Base-by-base conservation (phyloP, 2,329 filamentous ascomycete species). In the Monosporascus sp. region DNA sequence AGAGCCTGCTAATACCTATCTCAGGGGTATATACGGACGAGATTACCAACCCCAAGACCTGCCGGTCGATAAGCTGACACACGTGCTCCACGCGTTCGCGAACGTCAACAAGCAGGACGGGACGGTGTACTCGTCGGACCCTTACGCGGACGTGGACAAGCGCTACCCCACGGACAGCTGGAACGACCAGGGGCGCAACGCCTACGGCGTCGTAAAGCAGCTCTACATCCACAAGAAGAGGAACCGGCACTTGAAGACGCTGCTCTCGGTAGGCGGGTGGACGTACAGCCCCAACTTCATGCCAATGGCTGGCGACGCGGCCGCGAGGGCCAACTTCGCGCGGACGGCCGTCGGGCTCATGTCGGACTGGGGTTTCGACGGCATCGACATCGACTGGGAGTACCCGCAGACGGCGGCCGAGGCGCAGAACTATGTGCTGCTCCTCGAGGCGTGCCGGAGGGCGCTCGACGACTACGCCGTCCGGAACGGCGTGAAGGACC, bases 181-280 rank as follows among this genome's bases (percentile, higher is more conserved):
- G 76, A 77, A 77, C 50, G 57, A 56, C 35, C 36, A 31, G 2
- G 74, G 82, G 5, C 82, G 74, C 54, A 90, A 93, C 64, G 82
- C 85, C 49, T 91, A 90, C 63, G 90, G 90, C 41, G 87, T 83
- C 64, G 70, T 90, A 57, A 91, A 91, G 72, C 88, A 93, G 66
- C 74, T 95, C 1, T 89, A 80, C 67, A 70, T 89, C 1, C 77
- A 88, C 50, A 95, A 95, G 76, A 86, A 90, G 71, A 73, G 78
- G 60, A 83, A 95, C 67, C 83, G 89, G 20, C 82, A 88, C 50
- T 71, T 95, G 53, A 95, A 95, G 71, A 78, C 87, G 2, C 73
- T 94, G n/a, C 78, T 94, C 8, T 90, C 86, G 37, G 87, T 95
- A 55, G 90, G 90, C 41, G 90, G 90, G 17, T 94, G 86, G 84